Conservation (phyloP, 805 yeast species). For the Yamadazyma sp. region DNA sequence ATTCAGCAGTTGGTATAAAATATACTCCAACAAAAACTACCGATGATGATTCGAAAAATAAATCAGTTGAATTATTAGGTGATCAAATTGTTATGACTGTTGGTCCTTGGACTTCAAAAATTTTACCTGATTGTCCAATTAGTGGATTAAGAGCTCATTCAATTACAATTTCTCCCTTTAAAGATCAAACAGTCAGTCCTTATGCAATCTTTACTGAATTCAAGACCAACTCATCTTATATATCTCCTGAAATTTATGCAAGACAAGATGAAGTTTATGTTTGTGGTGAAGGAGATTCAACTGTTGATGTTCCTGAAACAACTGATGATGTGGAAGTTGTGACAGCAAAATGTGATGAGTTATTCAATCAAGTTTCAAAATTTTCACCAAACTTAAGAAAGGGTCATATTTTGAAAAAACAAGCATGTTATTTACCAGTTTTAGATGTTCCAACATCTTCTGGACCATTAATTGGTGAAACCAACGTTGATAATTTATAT, state of each 20-base stretch:
- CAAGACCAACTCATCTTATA: constrained; percentile 64
- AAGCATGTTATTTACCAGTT: constrained; percentile 95
- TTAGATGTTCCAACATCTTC: constrained; percentile 87
- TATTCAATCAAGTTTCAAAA: constrained; percentile 77
- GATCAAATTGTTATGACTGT: constrained; percentile 81
- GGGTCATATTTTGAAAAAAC: constrained; percentile 77
- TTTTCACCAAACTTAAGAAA: constrained; percentile 64
- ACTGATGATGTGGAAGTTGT: constrained; percentile 92
- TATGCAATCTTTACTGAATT: constrained; percentile 93
- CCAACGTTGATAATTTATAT: constrained; percentile 74
- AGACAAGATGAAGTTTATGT: constrained; percentile 94
- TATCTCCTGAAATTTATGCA: constrained; percentile 92
- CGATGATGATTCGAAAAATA: constrained; percentile 19
- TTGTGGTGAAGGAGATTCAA: constrained; percentile 95
- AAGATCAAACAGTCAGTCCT: constrained; percentile 73
- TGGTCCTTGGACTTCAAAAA: constrained; percentile 96
- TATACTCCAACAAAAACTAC: constrained; percentile 47
- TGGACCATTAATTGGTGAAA: constrained; percentile 93
- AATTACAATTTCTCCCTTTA: constrained; percentile 80
- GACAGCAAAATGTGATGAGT: constrained; percentile 80
- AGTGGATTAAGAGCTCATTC: constrained; percentile 94
- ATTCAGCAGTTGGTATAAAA: constrained; percentile 69
- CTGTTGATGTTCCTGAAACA: constrained; percentile 88
- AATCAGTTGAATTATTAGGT: constrained; percentile 48
- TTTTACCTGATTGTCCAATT: constrained; percentile 90